Evolutionary conservation across 768 basidiomycete species (phyloP).

Genomic region (Dictyophora rubrovolvata): DNA sequence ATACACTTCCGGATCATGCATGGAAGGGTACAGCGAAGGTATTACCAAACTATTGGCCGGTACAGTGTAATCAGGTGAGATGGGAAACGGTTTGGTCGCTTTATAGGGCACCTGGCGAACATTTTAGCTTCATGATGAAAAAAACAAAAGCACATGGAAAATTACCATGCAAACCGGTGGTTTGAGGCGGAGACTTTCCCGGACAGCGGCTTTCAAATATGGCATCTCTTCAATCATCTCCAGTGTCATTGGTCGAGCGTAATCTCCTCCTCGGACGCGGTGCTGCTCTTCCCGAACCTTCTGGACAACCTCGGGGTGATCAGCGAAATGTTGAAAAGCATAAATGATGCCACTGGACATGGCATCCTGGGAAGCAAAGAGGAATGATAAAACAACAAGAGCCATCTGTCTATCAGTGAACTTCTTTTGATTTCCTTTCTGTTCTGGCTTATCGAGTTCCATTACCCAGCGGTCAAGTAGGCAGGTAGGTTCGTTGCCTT

Average conservation of each 20-base stretch:
- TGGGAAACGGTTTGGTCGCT: constrained; percentile 83
- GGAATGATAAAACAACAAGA: constrained; percentile 92
- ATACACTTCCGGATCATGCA: constrained; percentile 84
- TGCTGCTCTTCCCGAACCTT: constrained; percentile 91
- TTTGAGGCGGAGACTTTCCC: constrained; percentile 83
- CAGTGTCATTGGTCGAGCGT: constrained; percentile 66
- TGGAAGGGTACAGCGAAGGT: constrained; percentile 83
- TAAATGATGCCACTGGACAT: constrained; percentile 97
- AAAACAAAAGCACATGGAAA: neutral
- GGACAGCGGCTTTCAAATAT: constrained; percentile 85
- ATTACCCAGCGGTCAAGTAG: constrained; percentile 90
- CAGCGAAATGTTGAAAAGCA: constrained; percentile 92
- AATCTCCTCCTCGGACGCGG: constrained; percentile 67
- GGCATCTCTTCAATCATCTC: constrained; percentile 90
- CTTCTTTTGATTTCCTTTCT: constrained; percentile 67
- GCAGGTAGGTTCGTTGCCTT: constrained; percentile 73
- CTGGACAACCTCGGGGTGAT: constrained; percentile 77
- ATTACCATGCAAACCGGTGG: constrained; percentile 94
- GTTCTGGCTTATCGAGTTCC: constrained; percentile 49
- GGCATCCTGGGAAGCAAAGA: constrained; percentile 95
- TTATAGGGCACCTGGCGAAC: constrained; percentile 77
- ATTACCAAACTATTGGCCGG: constrained; percentile 91
- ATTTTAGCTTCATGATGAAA: constrained; percentile 10
- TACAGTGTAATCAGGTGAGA: constrained; percentile 84
- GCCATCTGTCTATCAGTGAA: constrained; percentile 95